Evolutionary conservation across 192 early-diverging fungal species (phyloP), one percentile per base, ranked within the genome.

Genomic region (Lobosporangium transversale): DNA sequence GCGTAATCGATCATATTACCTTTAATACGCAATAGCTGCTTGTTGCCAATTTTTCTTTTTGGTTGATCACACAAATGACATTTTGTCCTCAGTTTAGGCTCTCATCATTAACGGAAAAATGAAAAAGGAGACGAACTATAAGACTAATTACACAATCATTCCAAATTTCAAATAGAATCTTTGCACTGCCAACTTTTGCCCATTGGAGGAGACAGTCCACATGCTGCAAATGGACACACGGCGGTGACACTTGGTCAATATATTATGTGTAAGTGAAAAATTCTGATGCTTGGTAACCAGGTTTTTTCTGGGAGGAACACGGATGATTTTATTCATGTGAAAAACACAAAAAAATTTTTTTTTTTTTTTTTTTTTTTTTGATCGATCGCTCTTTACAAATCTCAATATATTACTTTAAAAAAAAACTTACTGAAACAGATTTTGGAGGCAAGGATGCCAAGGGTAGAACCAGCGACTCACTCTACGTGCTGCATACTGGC

Each of bases 201-300:
- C 30, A 55, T 81, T 32, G 59, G 76, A 4, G 85, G 85, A 3
- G 76, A 85, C 52, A 55, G 68, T 6, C 85, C 85, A 9, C 51
- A 53, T 6, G 68, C 70, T 12, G 56, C 75, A 49, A 83, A 32
- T 35, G 62, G 70, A 36, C 75, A 85, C 45, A 68, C 82, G 4
- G 80, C 80, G 31, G 80, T 82, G n/a, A 58, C 80, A 24, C 62
- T 87, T 12, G 78, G 78, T 3, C 68, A 80, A 37, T 73, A 82
- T 51, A 68, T 87, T 20, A 73, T 82, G 45, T 60, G 82, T 84
- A 78, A 65, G 74, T 62, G 2, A 30, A 30, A 30, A 20, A 47
- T n/a, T n/a, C n/a, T n/a, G n/a, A n/a, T n/a, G n/a, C n/a, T n/a
- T n/a, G n/a, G n/a, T n/a, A n/a, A n/a, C n/a, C n/a, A n/a, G n/a